Conservation (phyloP, 129 eudicot species). For the Tagetes patula region DNA sequence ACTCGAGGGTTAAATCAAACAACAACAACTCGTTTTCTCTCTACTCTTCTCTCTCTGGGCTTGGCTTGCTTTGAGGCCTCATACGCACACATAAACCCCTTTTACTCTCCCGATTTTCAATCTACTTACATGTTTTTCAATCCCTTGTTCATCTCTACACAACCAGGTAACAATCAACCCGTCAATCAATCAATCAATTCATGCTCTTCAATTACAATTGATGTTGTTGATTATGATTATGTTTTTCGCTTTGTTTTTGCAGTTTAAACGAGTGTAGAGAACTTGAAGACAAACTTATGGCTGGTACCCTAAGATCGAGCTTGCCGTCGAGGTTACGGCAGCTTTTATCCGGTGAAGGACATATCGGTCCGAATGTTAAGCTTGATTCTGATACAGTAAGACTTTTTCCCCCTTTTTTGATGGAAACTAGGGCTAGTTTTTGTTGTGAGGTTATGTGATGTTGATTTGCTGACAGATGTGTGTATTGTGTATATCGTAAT, state of each 20-base stretch:
- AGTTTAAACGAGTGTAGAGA: slow-evolving; percentile 63
- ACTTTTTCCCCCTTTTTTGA: neutral
- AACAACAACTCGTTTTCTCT: slow-evolving; percentile 18
- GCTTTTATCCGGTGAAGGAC: slow-evolving; percentile 75
- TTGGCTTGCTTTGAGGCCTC: slow-evolving; percentile 20
- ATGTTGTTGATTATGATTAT: slow-evolving; percentile 2
- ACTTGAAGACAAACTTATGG: slow-evolving; percentile 46
- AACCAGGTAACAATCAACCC: slow-evolving; percentile 26
- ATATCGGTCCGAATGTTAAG: slow-evolving; percentile 74
- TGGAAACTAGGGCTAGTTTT: slow-evolving; percentile 29
- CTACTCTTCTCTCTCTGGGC: slow-evolving; percentile 28
- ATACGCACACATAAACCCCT: slow-evolving; percentile 23
- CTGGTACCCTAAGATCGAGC: slow-evolving; percentile 82
- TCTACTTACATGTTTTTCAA: slow-evolving; percentile 44
- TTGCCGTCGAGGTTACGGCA: slow-evolving; percentile 94
- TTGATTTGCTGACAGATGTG: slow-evolving; percentile 13
- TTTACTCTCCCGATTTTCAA: slow-evolving; percentile 21
- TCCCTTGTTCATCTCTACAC: slow-evolving; percentile 39
- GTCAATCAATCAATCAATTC: neutral
- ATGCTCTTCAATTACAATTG: slow-evolving; percentile 24
- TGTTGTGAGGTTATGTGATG: slow-evolving; percentile 4
- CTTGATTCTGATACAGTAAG: slow-evolving; percentile 92
- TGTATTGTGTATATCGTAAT: neutral
- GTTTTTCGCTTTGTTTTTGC: slow-evolving; percentile 20
- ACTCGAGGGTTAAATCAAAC: slow-evolving; percentile 46